Conservation (phyloP, 129 eudicot genomes). For the Oenanthe sinensis region DNA sequence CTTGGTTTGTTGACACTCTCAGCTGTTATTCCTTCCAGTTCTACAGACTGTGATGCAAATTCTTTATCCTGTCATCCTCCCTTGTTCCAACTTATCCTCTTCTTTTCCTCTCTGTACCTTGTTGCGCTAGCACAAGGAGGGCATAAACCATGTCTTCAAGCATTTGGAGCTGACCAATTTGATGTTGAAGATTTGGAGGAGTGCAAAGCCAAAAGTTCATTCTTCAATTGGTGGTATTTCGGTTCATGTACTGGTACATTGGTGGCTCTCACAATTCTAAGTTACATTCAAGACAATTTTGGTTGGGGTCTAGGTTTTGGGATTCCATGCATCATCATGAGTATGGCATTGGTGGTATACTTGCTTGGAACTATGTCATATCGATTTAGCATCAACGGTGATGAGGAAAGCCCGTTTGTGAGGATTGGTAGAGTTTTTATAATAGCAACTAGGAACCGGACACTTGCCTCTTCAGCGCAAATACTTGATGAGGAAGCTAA, state of each 20-base stretch:
- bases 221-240: conserved; percentile 77
- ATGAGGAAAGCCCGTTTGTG: conserved; percentile 25
- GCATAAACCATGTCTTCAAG: conserved; percentile 53
- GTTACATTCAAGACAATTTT: conserved; percentile 56
- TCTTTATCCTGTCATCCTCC: conserved; percentile 18
- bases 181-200: conserved; percentile 45
- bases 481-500: neutral
- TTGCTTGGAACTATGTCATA: conserved; percentile 48
- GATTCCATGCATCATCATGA: conserved; percentile 52
- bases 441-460: conserved; percentile 32
- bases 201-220: conserved; percentile 50
- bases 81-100: conserved; percentile 24
- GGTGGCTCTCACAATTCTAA: conserved; percentile 24
- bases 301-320: conserved; percentile 76
- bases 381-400: conserved; percentile 25
- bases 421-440: conserved; percentile 39
- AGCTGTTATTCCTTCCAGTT: conserved; percentile 29
- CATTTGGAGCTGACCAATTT: conserved; percentile 85
- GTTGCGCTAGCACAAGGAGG: conserved; percentile 63
- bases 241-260: conserved; percentile 40
- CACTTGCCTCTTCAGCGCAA: neutral
- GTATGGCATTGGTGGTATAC: conserved; percentile 34
- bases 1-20: conserved; percentile 64
- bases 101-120: conserved; percentile 48
- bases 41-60: conserved; percentile 10